Percentiles rank a stretch among this genome's conserved stretches.
Evolutionary conservation across 2,329 filamentous ascomycete genomes (phyloP).

Genomic region (Curvularia eragrostidis): DNA sequence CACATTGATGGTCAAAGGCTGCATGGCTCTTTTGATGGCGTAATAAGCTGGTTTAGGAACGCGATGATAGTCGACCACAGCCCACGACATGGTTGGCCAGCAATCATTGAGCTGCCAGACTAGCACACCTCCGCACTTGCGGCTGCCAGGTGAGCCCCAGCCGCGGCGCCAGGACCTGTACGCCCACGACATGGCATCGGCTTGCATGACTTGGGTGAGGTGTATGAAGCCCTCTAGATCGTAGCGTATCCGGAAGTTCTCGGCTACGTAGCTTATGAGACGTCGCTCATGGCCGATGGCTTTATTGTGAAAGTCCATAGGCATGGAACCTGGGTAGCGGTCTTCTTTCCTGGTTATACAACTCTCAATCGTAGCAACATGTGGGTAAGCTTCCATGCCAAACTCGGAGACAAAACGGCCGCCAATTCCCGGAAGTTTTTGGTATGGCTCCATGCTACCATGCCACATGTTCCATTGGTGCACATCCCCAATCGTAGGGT

Average conservation of each 20-base stretch:
- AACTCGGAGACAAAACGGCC: conserved; percentile 94
- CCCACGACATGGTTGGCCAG: conserved; percentile 82
- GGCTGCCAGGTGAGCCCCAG: conserved; percentile 68
- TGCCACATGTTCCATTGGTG: conserved; percentile 99
- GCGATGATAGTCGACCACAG: conserved; percentile 78
- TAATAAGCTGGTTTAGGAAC: conserved; percentile 80
- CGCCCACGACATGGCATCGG: conserved; percentile 65
- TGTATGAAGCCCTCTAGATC: conserved; percentile 61
- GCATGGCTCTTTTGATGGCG: conserved; percentile 65
- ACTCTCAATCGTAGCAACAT: conserved; percentile 79
- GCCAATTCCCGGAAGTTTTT: conserved; percentile 78
- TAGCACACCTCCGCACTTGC: conserved; percentile 75
- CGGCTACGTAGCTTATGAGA: conserved; percentile 84
- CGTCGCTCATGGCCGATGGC: conserved; percentile 86
- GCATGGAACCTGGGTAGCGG: conserved; percentile 80
- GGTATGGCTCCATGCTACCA: conserved; percentile 89
- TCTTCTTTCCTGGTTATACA: conserved; percentile 66
- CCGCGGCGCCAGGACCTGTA: conserved; percentile 73
- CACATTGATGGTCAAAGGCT: conserved; percentile 62
- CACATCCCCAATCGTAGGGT: conserved; percentile 84
- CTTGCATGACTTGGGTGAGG: conserved; percentile 65
- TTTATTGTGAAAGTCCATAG: conserved; percentile 96
- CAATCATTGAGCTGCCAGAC: conserved; percentile 89
- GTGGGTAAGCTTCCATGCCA: conserved; percentile 91
- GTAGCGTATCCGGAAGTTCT: conserved; percentile 74